phyloP scores from a whole-genome alignment of 1,284 basidiomycete genomes.

The Vanrija pseudolonga region DNA sequence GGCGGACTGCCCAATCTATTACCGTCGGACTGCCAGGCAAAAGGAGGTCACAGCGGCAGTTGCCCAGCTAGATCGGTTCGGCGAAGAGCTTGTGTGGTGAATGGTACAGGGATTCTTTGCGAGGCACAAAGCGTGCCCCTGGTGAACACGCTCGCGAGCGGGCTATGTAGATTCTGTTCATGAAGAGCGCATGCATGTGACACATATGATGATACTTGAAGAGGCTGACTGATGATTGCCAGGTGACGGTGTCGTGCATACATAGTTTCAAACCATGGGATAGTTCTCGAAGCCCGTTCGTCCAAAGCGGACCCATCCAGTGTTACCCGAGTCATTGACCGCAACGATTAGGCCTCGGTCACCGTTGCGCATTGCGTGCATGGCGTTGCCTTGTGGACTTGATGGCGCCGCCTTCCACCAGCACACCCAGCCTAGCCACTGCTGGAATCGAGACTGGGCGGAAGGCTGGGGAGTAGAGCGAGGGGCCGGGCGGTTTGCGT shows the following conservation, averaged over 20 bases:
- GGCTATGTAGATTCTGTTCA: conserved; percentile 1
- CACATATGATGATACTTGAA: neutral
- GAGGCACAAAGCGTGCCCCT: neutral
- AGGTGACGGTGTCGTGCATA: too few species aligned
- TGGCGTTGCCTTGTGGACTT: conserved; percentile 46
- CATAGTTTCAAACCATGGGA: conserved; percentile 57
- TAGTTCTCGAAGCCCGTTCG: conserved; percentile 79
- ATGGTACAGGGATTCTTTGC: conserved; percentile 31
- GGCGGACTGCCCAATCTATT: conserved; percentile 97
- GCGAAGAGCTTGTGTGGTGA: conserved; percentile 51
- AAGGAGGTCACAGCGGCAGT: conserved; percentile 88
- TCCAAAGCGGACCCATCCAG: conserved; percentile 83
- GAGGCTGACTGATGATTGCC: too few species aligned
- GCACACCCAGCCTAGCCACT: neutral
- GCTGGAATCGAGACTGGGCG: neutral
- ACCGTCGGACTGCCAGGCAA: conserved; percentile 93
- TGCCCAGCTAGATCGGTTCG: conserved; percentile 74
- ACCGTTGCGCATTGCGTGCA: conserved; percentile 74
- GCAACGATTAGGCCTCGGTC: conserved; percentile 82
- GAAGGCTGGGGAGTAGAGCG: neutral
- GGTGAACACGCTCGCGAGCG: neutral
- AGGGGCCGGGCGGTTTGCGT: conserved; percentile 18
- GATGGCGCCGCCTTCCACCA: neutral
- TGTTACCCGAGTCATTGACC: conserved; percentile 82
- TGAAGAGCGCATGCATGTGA: neutral